Conservation (phyloP, 495 filamentous ascomycete species). For the Penicillium subrubescens region DNA sequence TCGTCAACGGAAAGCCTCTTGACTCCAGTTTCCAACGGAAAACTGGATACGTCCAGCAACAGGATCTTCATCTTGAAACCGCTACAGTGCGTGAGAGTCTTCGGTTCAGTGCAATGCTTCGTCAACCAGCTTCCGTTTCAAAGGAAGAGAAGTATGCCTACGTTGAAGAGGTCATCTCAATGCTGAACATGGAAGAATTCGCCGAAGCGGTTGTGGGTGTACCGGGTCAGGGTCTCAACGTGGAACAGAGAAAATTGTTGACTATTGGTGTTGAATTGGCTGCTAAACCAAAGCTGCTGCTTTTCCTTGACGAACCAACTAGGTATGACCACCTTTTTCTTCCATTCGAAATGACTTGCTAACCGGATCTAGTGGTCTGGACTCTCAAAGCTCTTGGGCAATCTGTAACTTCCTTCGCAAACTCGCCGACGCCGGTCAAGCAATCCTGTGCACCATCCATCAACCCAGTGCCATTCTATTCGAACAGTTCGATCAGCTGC, state of each 20-base stretch:
- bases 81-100: slow-evolving; percentile 83
- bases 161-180: slow-evolving; percentile 85
- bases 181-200: slow-evolving; percentile 81
- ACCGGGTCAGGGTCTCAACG: slow-evolving; percentile 61
- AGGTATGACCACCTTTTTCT: slow-evolving; percentile 20
- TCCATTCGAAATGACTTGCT: slow-evolving; percentile 1
- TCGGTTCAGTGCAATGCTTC: slow-evolving; percentile 76
- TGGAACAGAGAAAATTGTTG: slow-evolving; percentile 85
- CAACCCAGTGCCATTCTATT: slow-evolving; percentile 91
- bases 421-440: slow-evolving; percentile 80
- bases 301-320: slow-evolving; percentile 86
- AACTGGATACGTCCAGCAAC: slow-evolving; percentile 90
- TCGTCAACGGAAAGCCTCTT: slow-evolving; percentile 51
- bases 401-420: slow-evolving; percentile 81
- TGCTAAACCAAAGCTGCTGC: slow-evolving; percentile 80
- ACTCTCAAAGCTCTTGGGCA: slow-evolving; percentile 66
- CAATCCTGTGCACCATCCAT: slow-evolving; percentile 94
- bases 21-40: slow-evolving; percentile 83
- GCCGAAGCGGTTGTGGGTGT: slow-evolving; percentile 84
- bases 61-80: slow-evolving; percentile 83
- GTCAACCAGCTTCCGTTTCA: slow-evolving; percentile 73
- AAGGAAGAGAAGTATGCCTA: slow-evolving; percentile 78
- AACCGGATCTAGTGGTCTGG: slow-evolving; percentile 61
- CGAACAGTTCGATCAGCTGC: slow-evolving; percentile 83
- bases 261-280: slow-evolving; percentile 91